Base-by-base conservation (phyloP, 352 stramenopile species). In the Phytophthora fragariae region DNA sequence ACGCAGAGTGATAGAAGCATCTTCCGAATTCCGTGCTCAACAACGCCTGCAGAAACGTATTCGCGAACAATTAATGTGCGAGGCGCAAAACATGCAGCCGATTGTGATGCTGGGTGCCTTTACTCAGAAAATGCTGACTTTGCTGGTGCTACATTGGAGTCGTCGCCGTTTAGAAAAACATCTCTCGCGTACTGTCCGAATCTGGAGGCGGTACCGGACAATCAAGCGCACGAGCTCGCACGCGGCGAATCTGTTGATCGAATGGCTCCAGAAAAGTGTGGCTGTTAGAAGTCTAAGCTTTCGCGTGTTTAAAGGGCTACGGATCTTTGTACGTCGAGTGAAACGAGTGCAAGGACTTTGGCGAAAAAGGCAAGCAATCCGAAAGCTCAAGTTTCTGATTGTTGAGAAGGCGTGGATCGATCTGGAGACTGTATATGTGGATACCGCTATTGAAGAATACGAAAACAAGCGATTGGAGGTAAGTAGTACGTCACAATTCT, bases 211-310 rank as follows among this genome's bases (percentile, higher is more conserved):
- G 10, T 66, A 90, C 39, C 77, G 83, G 19, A 75, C 65, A 11
- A 58, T 74, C 7, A 81, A 80, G 12, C 72, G 44, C 10, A 68
- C 35, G 4, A 86, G 88, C 55, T 69, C 62, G 1, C 52, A 77
- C 6, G 75, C 81, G 49, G 81, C 76, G 1, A 24, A 70, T n/a
- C 46, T 92, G 47, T 56, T 92, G 2, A 81, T 90, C 21, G 71
- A 87, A 33, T 92, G 84, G 84, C 72, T 92, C 14, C 81, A 89
- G 62, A 90, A 89, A 65, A 89, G 79, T 58, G 81, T 92, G 1
- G 70, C 75, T 27, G 78, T 92, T 4, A 86, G 83, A 57, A 83
- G 71, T 53, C 77, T 90, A 5, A 68, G 77, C 19, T 88, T 90
- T 50, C 82, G 82, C 14, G 77, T 90, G 2, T 90, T 92, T 57